Evolutionary conservation across 495 filamentous ascomycete genomes (phyloP).

Genomic region (Trichocladium uniseriatum): DNA sequence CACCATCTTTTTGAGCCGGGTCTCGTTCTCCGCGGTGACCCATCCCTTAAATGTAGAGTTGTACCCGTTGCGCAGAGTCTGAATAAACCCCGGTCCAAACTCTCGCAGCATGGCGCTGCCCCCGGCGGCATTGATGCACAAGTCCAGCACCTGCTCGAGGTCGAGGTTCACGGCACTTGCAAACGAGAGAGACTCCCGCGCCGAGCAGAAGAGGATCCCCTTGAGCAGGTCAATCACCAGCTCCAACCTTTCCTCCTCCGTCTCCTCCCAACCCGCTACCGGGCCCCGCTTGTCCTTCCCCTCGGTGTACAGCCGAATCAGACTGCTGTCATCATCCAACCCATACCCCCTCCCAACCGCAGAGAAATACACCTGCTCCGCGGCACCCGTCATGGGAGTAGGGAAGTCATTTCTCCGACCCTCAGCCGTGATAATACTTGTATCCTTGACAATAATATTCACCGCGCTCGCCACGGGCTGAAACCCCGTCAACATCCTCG

Average conservation of each 20-base stretch:
- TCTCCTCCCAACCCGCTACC: conserved; percentile 30
- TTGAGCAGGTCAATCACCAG: conserved; percentile 52
- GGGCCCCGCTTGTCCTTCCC: conserved; percentile 25
- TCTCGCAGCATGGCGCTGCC: conserved; percentile 51
- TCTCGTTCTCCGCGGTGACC: not conserved
- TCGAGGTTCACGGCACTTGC: conserved; percentile 54
- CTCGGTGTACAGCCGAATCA: conserved; percentile 53
- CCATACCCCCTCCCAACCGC: conserved; percentile 54
- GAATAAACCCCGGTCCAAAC: conserved; percentile 48
- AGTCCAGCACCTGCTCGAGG: conserved; percentile 52
- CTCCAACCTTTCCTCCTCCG: conserved; percentile 35
- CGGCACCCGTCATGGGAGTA: conserved; percentile 58
- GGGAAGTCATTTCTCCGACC: conserved; percentile 52
- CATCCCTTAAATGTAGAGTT: conserved; percentile 11
- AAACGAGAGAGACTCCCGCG: conserved; percentile 58
- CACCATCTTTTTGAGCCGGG: conserved; percentile 34
- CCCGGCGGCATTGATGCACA: conserved; percentile 64
- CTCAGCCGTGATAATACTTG: conserved; percentile 65
- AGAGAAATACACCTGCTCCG: conserved; percentile 61
- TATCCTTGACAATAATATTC: conserved; percentile 74
- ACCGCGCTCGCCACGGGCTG: conserved; percentile 60
- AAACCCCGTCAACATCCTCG: conserved; percentile 59
- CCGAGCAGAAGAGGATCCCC: conserved; percentile 55
- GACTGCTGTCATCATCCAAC: conserved; percentile 58
- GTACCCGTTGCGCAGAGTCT: conserved; percentile 26